Evolutionary conservation across 2,329 filamentous ascomycete species (phyloP), one percentile per base, ranked within the genome.

Genomic region (Colletotrichum somersetense): DNA sequence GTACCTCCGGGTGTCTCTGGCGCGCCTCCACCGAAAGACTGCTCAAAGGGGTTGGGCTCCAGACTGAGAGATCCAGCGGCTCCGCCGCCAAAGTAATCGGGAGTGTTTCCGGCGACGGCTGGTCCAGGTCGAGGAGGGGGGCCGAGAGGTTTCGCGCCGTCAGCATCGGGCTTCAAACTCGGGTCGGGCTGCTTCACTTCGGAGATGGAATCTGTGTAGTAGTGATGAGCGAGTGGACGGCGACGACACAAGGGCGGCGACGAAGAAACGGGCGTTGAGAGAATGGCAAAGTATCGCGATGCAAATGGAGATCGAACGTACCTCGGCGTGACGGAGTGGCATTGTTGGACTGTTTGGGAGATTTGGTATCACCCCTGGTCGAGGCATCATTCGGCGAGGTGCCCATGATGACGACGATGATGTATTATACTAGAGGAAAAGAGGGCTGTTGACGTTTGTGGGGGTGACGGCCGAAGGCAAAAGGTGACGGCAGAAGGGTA

Each of bases 1-100:
- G 90, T 91, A 75, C 89, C 92, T 76, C 94, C 93, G 20, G 96
- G 95, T 42, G 96, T 97, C 81, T 97, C 94, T 76, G 90, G 89
- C 33, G 87, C 83, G 73, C 87, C 84, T 62, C 85, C 85, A 76
- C 89, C 91, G 80, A 99, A 99, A 8, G 96, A 98, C 83, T 96
- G 94, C 81, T 98, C 96, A 79, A 99, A 98, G 11, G 96, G 96
- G 82, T 99, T 98, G 72, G 95, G 95, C 85, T 98, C 96, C 81
- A 93, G 89, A 77, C 89, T 91, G 80, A 95, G 82, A 65, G 86
- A 88, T 76, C 83, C 86, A 77, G 80, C 82, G 73, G 79, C 87
- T 74, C 88, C 85, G 71, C 85, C 86, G 64, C 88, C 88, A 81
- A 94, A 94, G 82, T 92, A 94, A 78, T 94, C 92, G 58, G 90